These are phyloP conservation scores for Elasticomyces elasticus DNA, from an alignment of 495 filamentous ascomycete species.

Conservation along the genomic window DNA sequence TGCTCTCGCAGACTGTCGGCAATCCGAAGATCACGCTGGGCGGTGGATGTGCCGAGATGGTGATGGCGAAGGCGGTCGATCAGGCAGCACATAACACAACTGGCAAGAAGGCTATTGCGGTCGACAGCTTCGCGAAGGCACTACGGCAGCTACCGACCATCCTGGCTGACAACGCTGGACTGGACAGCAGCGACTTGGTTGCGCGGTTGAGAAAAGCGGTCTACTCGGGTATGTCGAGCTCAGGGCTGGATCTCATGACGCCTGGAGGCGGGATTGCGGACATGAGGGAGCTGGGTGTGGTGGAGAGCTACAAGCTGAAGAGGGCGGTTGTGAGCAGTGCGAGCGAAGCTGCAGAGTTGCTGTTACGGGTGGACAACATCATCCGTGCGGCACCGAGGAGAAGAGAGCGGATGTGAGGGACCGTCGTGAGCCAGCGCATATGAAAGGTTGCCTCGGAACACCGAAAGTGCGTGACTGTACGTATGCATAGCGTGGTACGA, in stretches of 20 bases:
- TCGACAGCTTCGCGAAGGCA: conserved; percentile 78
- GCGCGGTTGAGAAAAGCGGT: conserved; percentile 84
- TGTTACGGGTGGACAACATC: conserved; percentile 79
- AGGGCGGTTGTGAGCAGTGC: conserved; percentile 90
- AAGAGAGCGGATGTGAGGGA: conserved; percentile 56
- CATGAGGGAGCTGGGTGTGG: conserved; percentile 93
- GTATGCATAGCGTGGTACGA: neutral
- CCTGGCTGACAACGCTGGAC: conserved; percentile 91
- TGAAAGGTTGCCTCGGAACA: too few relatives aligned
- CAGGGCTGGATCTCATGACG: conserved; percentile 78
- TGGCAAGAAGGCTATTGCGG: conserved; percentile 91
- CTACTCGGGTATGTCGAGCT: conserved; percentile 85
- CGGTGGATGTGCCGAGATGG: conserved; percentile 94
- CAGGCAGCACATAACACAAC: conserved; percentile 86
- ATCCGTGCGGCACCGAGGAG: conserved; percentile 68
- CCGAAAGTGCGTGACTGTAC: neutral
- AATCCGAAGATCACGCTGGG: conserved; percentile 91
- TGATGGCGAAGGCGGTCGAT: conserved; percentile 97
- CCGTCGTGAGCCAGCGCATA: neutral
- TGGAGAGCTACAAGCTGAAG: conserved; percentile 98
- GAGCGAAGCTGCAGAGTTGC: conserved; percentile 86
- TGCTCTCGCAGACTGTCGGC: conserved; percentile 91
- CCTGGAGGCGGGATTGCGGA: conserved; percentile 90
- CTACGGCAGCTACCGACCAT: conserved; percentile 92
- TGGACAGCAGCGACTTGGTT: conserved; percentile 89